These are phyloP conservation scores for Sporisorium reilianum DNA, from an alignment of 1,284 basidiomycete genomes.

Conservation along the genomic window DNA sequence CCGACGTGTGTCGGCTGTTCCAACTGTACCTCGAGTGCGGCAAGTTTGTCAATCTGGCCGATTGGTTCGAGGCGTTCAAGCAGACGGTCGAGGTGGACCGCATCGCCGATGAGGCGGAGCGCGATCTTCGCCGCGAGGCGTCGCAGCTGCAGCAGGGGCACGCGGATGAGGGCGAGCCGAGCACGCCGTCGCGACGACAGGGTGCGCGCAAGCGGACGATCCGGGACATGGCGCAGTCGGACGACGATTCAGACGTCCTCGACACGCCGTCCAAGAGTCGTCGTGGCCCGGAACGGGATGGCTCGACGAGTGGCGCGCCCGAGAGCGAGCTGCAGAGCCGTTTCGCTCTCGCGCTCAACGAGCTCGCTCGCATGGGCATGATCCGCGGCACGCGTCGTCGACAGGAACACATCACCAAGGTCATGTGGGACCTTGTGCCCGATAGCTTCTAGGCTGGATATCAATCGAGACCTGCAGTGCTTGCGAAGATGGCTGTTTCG, in stretches of 20 bases:
- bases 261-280: slow-evolving; percentile 23
- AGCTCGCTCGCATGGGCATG: slow-evolving; percentile 63
- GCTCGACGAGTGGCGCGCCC: neutral
- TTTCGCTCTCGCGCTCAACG: slow-evolving; percentile 62
- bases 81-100: slow-evolving; percentile 45
- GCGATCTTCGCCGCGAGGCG: slow-evolving; percentile 2
- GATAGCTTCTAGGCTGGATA: slow-evolving; percentile 21
- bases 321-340: slow-evolving; percentile 50
- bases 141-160: slow-evolving; percentile 3
- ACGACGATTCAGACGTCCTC: slow-evolving; percentile 20
- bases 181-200: slow-evolving; percentile 16
- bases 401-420: slow-evolving; percentile 61
- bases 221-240: slow-evolving; percentile 11
- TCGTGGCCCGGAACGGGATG: neutral
- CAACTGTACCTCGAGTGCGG: slow-evolving; percentile 59
- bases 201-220: slow-evolving; percentile 8
- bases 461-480: neutral
- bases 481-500: neutral
- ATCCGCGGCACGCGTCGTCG: slow-evolving; percentile 56
- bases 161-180: neutral
- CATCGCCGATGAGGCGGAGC: slow-evolving; percentile 1
- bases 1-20: slow-evolving; percentile 61
- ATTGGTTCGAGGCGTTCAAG: slow-evolving; percentile 65
- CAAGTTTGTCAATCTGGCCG: slow-evolving; percentile 64
- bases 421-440: slow-evolving; percentile 60